Conservation (phyloP, 257 asterid species). For the Oldenlandia corymbosa region DNA sequence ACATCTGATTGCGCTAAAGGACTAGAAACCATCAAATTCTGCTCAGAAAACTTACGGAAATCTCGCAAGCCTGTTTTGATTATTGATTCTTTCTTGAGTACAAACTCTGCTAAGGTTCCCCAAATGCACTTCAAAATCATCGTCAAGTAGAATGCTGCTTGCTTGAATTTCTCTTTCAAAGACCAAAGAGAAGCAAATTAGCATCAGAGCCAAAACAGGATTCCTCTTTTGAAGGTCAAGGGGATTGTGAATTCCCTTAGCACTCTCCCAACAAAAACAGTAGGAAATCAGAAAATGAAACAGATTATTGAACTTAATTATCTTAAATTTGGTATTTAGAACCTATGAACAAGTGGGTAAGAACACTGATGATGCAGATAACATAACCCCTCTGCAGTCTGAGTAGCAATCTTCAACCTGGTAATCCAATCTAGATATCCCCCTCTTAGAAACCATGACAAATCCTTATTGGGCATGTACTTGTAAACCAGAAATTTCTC, state of each 20-base stretch:
- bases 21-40: not conserved
- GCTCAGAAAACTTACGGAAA: slow-evolving; percentile 3
- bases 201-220: no score
- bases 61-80: not conserved
- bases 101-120: slow-evolving; percentile 10
- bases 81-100: not conserved
- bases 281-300: not conserved
- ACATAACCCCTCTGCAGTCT: slow-evolving; percentile 9
- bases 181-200: not conserved
- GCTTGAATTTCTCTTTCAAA: slow-evolving; percentile 8
- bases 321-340: not conserved
- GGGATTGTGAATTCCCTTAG: not conserved
- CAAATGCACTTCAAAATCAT: slow-evolving; percentile 8
- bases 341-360: slow-evolving; percentile 21
- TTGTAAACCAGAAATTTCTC: slow-evolving; percentile 16
- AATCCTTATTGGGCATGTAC: not conserved
- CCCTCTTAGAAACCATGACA: not conserved
- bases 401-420: slow-evolving; percentile 15
- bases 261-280: not conserved
- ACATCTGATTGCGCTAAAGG: no score
- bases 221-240: not conserved
- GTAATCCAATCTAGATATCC: slow-evolving; percentile 8
- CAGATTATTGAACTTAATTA: no score
- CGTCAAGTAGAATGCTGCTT: slow-evolving; percentile 16
- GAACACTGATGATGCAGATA: slow-evolving; percentile 10